A percentile compares a stretch with the other conserved stretches of the same genome.
Conservation (phyloP, 23 red algal genomes). For the Gracilaria vermiculophylla region DNA sequence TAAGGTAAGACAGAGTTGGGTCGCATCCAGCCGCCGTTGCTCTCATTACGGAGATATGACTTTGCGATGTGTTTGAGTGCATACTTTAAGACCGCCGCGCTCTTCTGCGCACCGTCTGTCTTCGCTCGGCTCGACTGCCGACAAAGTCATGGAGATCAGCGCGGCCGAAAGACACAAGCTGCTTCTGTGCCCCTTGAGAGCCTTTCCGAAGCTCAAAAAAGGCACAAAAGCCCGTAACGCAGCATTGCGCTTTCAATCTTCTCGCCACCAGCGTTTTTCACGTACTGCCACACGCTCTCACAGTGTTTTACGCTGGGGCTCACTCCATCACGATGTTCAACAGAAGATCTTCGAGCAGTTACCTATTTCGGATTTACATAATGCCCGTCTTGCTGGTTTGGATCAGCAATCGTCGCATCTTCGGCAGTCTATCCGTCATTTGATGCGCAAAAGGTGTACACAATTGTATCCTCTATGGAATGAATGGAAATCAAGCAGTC, state of each 20-base stretch:
- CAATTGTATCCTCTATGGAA: neutral
- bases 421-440: neutral
- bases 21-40: too few species aligned
- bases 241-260: neutral
- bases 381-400: conserved; percentile 13
- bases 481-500: conserved; percentile 3
- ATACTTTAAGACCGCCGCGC: too few species aligned
- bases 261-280: neutral
- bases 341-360: conserved; percentile 5
- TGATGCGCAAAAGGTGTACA: neutral
- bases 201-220: neutral
- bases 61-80: too few species aligned
- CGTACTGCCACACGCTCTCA: neutral
- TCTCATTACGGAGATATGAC: too few species aligned
- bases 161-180: neutral
- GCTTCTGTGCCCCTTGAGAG: neutral
- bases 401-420: neutral
- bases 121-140: neutral
- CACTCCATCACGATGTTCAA: neutral
- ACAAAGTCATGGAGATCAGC: neutral
- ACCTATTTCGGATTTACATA: neutral
- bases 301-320: neutral
- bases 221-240: neutral
- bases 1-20: too few species aligned
- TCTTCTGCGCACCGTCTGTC: too few species aligned